phyloP scores from a whole-genome alignment of 345 rosid genomes.

The Camelina hispida region DNA sequence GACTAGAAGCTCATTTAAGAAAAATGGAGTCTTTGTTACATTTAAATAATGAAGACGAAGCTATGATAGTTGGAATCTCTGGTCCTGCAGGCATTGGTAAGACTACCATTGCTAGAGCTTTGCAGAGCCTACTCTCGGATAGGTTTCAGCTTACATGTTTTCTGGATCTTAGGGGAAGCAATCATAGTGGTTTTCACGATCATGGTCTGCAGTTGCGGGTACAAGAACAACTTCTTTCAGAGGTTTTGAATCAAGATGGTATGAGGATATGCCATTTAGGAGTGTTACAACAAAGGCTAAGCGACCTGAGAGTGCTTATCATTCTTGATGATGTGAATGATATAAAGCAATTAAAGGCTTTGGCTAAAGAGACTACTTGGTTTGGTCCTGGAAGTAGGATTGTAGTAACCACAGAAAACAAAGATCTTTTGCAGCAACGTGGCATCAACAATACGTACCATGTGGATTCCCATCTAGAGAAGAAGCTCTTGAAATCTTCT shows the following conservation, averaged over 20 bases:
- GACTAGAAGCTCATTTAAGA: not conserved
- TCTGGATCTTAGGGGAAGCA: slow-evolving; percentile 8
- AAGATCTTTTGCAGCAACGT: slow-evolving; percentile 3
- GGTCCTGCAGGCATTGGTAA: slow-evolving; percentile 18
- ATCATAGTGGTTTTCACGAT: not conserved
- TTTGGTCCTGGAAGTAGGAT: slow-evolving; percentile 31
- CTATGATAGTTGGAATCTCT: not conserved
- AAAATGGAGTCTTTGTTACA: not conserved
- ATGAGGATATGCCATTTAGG: not conserved
- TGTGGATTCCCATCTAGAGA: not conserved
- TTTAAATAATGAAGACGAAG: not conserved
- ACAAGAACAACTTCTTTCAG: slow-evolving; percentile 18
- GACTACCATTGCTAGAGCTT: slow-evolving; percentile 4
- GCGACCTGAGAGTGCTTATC: slow-evolving; percentile 6
- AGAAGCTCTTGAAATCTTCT: slow-evolving; percentile 11
- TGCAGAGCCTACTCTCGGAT: not conserved
- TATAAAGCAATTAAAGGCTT: not conserved
- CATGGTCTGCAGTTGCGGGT: not conserved
- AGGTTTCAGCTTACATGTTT: slow-evolving; percentile 13
- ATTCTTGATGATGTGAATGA: slow-evolving; percentile 30
- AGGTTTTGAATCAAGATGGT: not conserved
- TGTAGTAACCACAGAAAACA: not conserved
- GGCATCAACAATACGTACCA: not conserved
- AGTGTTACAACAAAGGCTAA: not conserved
- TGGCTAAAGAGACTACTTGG: not conserved